Evolutionary conservation across 352 stramenopile species (phyloP), one percentile per base, ranked within the genome.

Genomic region (Pythium biforme): DNA sequence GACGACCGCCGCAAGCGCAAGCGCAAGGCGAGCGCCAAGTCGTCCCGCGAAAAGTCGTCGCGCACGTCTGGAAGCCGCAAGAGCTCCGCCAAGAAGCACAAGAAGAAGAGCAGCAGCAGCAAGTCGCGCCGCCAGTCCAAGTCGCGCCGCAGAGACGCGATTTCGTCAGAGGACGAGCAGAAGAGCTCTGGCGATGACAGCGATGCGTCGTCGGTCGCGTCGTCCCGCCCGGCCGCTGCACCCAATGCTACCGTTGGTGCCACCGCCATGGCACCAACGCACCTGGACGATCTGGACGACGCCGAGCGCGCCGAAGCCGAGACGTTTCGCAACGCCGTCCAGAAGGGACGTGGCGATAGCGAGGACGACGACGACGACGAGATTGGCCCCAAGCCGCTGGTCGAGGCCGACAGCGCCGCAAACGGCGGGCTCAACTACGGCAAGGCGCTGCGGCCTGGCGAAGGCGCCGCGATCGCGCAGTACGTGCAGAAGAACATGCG

Each of bases 401-500:
- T 68, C 12, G 71, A 88, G 34, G 64, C 75, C 22, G 76, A 82
- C 51, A 75, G 83, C 25, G 62, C 70, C 11, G 80, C 75, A 25
- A 77, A 69, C 43, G 74, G 78, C 49, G 78, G 70, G 19, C 67
- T 89, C 49, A 79, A 95, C 50, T 99, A 98, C 68, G 96, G 96
- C 62, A 94, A 94, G 47, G 92, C 95, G 20, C 69, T 99, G 43
- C 73, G 97, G 7, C 95, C 95, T 22, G 97, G 97, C 59, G 92
- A 98, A 79, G 93, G 93, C 46, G 89, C 84, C 31, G 97, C 96
- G 43, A 98, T 99, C 62, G 97, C 97, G 15, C 89, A 98, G 72
- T 99, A 97, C 69, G 97, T 99, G 22, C 96, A 99, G 77, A 98
- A 99, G 70, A 99, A 99, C 70, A 97, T 99, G 77, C 96, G 97